Base-by-base conservation (phyloP, 768 basidiomycete genomes). In the Leucocoprinus sp. region DNA sequence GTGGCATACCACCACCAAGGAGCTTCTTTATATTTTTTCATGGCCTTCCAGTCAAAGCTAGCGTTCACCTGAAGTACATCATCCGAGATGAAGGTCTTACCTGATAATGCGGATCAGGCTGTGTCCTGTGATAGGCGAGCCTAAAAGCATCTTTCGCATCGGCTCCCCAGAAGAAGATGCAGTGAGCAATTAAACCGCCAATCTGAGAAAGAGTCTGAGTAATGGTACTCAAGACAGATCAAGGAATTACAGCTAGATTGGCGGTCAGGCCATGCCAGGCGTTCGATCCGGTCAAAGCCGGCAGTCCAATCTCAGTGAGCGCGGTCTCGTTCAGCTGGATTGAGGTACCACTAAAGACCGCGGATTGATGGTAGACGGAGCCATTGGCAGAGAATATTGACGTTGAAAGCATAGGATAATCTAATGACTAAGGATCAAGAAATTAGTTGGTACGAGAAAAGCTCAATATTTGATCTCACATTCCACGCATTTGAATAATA, bases 401-500 rank as follows among this genome's bases (percentile, higher is more conserved):
- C 0, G 75, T 74, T 0, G 80, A 79, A 23, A 83, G 59, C 70
- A 83, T 77, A 0, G 78, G 80, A 54, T 76, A 76, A 1, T 58
- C 55, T 46, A 67, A 60, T 2, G 76, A 74, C 76, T 79, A 45
- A 1, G n/a, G n/a, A n/a, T 40, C 37, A 18, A 6, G 34, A 5
- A 22, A 9, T 37, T 21, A 15, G 31, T n/a, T 23, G 38, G 31
- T 1, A 37, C 44, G 11, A 5, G 26, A 15, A 15, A 7, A 15
- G 23, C 12, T 8, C 8, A n/a, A 23, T 27, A 18, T 41, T 18
- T 2, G 14, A 38, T 35, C 65, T 53, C 54, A 75, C 79, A 50
- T 73, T 70, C 78, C 79, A 83, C 5, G 67, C 61, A 53, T 83
- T 75, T n/a, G 72, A 68, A 51, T 80, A 82, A 59, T 78, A 83